phyloP scores from a whole-genome alignment of 805 yeast genomes.

The Candida oleophila region DNA sequence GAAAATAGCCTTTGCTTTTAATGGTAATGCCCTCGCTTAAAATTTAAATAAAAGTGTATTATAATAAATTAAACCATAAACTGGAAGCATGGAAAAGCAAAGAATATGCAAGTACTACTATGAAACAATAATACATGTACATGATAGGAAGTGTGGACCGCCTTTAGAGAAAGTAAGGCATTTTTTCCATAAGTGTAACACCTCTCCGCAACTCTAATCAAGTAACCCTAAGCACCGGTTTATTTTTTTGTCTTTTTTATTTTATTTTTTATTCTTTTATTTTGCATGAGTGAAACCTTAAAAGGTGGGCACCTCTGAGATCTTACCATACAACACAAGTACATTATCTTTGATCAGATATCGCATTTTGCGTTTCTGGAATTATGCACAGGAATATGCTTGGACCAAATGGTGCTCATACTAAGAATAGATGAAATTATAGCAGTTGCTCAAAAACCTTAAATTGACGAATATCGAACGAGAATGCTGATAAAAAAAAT shows the following conservation, averaged over 20 bases:
- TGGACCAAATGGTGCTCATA: background rate
- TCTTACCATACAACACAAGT: too few relatives aligned
- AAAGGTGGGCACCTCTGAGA: too few relatives aligned
- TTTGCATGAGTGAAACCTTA: too few relatives aligned
- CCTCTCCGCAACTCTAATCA: background rate
- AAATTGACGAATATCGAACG: background rate
- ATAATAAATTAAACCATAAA: background rate
- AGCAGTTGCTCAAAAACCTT: background rate
- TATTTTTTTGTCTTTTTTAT: too few relatives aligned
- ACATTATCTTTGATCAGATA: background rate
- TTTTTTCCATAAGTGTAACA: background rate
- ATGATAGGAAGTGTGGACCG: background rate
- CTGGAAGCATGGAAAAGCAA: background rate
- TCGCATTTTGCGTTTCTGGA: background rate
- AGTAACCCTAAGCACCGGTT: too few relatives aligned
- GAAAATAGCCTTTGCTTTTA: too few relatives aligned
- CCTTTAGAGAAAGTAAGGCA: background rate
- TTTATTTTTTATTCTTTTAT: too few relatives aligned
- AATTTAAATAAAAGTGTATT: background rate
- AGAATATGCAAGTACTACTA: background rate
- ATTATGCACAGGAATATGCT: background rate
- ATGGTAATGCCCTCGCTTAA: background rate
- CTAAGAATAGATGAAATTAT: background rate
- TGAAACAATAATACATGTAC: background rate
- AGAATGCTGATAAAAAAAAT: too few relatives aligned